Evolutionary conservation across 2,329 filamentous ascomycete genomes (phyloP).

Genomic region (Colletotrichum cereale): DNA sequence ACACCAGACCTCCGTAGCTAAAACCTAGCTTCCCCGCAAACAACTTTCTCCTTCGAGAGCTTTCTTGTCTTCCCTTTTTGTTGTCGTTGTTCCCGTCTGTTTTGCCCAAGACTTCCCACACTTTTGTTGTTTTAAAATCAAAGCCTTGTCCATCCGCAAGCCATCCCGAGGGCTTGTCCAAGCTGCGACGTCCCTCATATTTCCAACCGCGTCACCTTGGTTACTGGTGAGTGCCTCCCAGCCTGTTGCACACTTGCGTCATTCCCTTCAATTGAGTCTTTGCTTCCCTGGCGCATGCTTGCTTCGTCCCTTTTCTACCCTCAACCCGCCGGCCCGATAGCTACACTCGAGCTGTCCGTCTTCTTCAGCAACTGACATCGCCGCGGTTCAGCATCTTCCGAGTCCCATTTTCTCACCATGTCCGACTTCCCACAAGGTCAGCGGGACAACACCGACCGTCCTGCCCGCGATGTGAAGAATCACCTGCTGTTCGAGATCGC

Average conservation of each 20-base stretch:
- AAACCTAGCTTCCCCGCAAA: constrained; percentile 41
- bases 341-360: neutral
- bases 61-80: constrained; percentile 21
- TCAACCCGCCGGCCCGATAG: constrained; percentile 1
- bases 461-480: constrained; percentile 84
- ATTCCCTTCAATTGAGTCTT: constrained; percentile 26
- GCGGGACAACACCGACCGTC: constrained; percentile 36
- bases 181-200: constrained; percentile 29
- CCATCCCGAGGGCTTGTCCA: constrained; percentile 34
- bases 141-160: constrained; percentile 32
- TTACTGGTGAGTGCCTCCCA: constrained; percentile 32
- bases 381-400: constrained; percentile 20
- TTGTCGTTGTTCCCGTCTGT: constrained; percentile 21
- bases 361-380: constrained; percentile 9
- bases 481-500: constrained; percentile 97
- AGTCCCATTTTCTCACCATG: constrained; percentile 20
- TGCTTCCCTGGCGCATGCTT: constrained; percentile 6
- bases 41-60: constrained; percentile 24
- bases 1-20: constrained; percentile 30
- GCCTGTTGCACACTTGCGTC: constrained; percentile 34
- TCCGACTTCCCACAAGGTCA: constrained; percentile 29
- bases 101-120: constrained; percentile 25
- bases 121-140: constrained; percentile 35
- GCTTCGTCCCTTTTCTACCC: constrained; percentile 14
- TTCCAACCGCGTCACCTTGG: constrained; percentile 35